phyloP scores from a whole-genome alignment of 2,329 filamentous ascomycete species.

The Cladosporium phlei region DNA sequence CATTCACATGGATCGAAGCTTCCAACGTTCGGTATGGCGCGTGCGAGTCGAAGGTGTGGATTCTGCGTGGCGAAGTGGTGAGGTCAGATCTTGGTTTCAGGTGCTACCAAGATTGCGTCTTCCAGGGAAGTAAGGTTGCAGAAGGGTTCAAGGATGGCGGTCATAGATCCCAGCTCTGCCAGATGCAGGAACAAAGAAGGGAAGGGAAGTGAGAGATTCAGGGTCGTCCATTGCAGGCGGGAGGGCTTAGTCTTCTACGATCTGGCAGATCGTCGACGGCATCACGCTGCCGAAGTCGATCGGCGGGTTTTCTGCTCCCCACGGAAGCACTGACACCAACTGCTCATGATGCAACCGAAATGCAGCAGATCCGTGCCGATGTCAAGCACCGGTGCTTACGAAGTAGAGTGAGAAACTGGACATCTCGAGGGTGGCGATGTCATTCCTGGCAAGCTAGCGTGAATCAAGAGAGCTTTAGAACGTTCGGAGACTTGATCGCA shows the following conservation, averaged over 20 bases:
- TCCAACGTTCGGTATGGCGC: conserved; percentile 1
- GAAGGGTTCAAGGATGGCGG: conserved; percentile 10
- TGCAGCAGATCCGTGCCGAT: neutral
- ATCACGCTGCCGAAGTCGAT: neutral
- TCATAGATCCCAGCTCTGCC: conserved; percentile 12
- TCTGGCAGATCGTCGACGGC: neutral
- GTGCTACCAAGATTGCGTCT: conserved; percentile 1
- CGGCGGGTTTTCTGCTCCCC: conserved; percentile 1
- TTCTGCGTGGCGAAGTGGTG: conserved; percentile 2
- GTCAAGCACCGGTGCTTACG: neutral
- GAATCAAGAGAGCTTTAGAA: neutral
- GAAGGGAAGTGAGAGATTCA: neutral
- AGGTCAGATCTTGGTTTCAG: too few species aligned
- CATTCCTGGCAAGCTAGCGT: conserved; percentile 5
- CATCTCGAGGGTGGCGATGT: conserved; percentile 6
- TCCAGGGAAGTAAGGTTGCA: neutral
- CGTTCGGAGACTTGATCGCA: conserved; percentile 8
- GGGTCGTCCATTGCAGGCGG: conserved; percentile 4
- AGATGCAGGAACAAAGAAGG: conserved; percentile 12
- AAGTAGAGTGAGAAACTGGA: neutral
- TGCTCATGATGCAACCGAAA: too few species aligned
- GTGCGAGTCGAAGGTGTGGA: neutral
- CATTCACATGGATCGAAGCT: conserved; percentile 6
- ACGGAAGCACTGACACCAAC: conserved; percentile 4
- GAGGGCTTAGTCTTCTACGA: neutral